Base-by-base conservation (phyloP, 164 flowering plant species). In the Vitis cinerea region DNA sequence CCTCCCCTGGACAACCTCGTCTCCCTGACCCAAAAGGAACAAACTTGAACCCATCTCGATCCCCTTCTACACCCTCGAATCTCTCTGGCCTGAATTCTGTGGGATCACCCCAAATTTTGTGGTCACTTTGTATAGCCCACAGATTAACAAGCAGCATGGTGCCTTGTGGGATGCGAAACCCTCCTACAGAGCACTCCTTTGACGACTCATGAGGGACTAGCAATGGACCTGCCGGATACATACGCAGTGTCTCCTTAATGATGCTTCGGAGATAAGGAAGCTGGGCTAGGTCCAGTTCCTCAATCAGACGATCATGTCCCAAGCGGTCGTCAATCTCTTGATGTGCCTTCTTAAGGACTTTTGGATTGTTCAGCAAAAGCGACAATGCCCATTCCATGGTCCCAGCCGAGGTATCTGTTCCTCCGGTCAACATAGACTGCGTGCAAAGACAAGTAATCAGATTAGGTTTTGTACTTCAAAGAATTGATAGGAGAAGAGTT, bases 371-470 rank as follows among this genome's bases (percentile, higher is more conserved):
- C 9, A 82, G 53, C 27, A 82, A 60, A n/a, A 79, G 74, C 5
- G 86, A 76, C 15, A 83, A 31, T 8, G 82, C 78, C 86, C 86
- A 83, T 65, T 87, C 91, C 81, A 82, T 78, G 1, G 87, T 79
- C 2, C 14, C 76, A 0, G 71, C 75, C 31, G 85, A 63, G 2
- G 86, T 85, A 16, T 83, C 85, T 0, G 85, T 73, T 8, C 88
- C 88, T 0, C 83, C 88, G 27, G 65, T 1, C 53, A 86, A 16
- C 60, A 84, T 2, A 10, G 58, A 75, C 86, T 80, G 50, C 49
- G 57, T 13, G 49, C 15, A 60, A 27, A 30, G 9, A 56, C 17
- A 9, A 52, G 50, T 16, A 53, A 68, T 15, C 63, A 31, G 50
- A 59, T 15, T 17, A 10, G 44, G 4, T 37, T 2, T 37, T 6